A percentile compares a stretch with the other conserved stretches of the same genome.
Conservation (phyloP, 2,329 filamentous ascomycete genomes). For the Trichoderma breve region DNA sequence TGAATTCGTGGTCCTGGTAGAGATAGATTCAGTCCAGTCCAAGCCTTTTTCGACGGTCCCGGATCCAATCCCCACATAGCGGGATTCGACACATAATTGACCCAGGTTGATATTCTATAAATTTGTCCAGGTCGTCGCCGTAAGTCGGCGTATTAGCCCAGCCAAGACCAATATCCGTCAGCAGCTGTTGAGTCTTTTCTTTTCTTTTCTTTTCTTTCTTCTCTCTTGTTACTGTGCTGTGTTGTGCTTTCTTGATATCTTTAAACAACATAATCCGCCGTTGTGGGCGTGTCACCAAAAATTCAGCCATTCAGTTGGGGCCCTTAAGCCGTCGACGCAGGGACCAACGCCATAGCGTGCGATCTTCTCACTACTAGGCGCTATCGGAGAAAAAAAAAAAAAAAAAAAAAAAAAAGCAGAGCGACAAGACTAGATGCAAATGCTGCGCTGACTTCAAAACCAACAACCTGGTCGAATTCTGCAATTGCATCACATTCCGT, state of each 20-base stretch:
- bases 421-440: neutral
- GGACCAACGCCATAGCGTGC: conserved; percentile 7
- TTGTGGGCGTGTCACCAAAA: neutral
- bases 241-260: neutral
- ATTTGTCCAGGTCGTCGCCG: neutral
- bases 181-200: neutral
- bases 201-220: neutral
- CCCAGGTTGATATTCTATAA: neutral
- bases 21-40: neutral
- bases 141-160: neutral
- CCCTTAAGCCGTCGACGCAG: neutral
- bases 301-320: neutral
- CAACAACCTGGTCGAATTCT: neutral
- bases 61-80: neutral
- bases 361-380: neutral
- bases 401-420: neutral
- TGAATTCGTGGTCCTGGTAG: neutral
- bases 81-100: neutral
- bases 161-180: neutral
- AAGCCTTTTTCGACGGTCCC: neutral
- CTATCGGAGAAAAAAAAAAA: conserved; percentile 6
- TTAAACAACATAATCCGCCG: neutral
- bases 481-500: neutral
- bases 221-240: neutral
- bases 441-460: neutral